These are phyloP conservation scores for Linnemannia zychae DNA, from an alignment of 192 early-diverging fungal species.

Conservation along the genomic window DNA sequence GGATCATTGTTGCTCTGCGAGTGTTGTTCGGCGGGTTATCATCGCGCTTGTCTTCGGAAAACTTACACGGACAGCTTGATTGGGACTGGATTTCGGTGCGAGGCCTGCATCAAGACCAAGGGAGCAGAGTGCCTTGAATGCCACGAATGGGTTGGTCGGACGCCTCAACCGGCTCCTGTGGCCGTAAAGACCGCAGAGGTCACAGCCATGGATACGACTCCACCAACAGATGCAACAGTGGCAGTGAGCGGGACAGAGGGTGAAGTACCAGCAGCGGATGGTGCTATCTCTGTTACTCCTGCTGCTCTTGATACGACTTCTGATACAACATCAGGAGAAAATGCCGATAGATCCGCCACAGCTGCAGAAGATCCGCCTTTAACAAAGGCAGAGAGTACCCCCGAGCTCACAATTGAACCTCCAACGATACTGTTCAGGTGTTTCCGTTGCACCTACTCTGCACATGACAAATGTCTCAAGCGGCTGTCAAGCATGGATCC, in stretches of 20 bases:
- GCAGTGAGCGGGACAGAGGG: not conserved
- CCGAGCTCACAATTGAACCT: not conserved
- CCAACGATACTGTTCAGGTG: slow-evolving; percentile 53
- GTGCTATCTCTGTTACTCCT: not conserved
- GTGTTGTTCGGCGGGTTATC: slow-evolving; percentile 53
- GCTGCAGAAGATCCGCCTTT: not conserved
- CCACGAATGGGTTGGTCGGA: slow-evolving; percentile 38
- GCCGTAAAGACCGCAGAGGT: not conserved
- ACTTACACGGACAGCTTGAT: slow-evolving; percentile 35
- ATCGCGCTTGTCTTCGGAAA: slow-evolving; percentile 43
- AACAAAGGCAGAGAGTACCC: not conserved
- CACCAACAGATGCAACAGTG: not conserved
- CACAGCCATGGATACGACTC: not conserved
- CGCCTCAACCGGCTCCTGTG: not conserved
- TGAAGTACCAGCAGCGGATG: not conserved
- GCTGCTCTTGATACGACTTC: not conserved
- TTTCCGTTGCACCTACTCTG: slow-evolving; percentile 47
- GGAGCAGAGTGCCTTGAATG: slow-evolving; percentile 53
- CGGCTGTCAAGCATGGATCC: slow-evolving; percentile 21
- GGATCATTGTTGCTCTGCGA: slow-evolving; percentile 53
- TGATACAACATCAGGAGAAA: not conserved
- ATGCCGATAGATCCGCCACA: not conserved
- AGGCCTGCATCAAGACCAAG: slow-evolving; percentile 47
- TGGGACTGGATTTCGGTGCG: slow-evolving; percentile 50
- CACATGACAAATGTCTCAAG: slow-evolving; percentile 51